Conservation (phyloP, 495 filamentous ascomycete species). For the Podospora sp. region DNA sequence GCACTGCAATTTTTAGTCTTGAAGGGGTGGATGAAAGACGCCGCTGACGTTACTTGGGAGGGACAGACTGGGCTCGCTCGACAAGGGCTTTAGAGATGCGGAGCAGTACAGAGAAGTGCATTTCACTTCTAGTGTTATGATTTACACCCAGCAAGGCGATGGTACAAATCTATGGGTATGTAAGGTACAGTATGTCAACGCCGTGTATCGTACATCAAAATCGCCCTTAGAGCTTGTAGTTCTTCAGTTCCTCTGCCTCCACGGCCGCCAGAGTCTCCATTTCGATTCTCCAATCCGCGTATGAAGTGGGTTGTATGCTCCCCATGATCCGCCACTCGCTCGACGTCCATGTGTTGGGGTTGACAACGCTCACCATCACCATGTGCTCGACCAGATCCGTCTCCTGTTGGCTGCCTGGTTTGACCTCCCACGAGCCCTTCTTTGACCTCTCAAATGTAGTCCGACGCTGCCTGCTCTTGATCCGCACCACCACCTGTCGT, state of each 20-base stretch:
- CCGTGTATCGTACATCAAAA: background rate
- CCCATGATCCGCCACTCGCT: slow-evolving; percentile 79
- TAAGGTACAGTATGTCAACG: background rate
- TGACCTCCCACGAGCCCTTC: slow-evolving; percentile 29
- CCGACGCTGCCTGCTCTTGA: slow-evolving; percentile 68
- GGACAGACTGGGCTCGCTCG: too few species aligned
- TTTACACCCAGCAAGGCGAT: background rate
- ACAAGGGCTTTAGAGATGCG: too few species aligned
- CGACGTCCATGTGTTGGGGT: slow-evolving; percentile 52
- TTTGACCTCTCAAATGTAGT: slow-evolving; percentile 38
- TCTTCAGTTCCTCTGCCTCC: slow-evolving; percentile 6
- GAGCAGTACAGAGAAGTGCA: too few species aligned
- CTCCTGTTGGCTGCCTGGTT: slow-evolving; percentile 55
- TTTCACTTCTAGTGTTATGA: background rate
- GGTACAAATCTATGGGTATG: background rate
- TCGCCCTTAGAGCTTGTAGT: background rate
- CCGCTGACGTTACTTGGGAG: too few species aligned
- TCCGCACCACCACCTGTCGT: slow-evolving; percentile 73
- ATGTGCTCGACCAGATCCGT: slow-evolving; percentile 75
- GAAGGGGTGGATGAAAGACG: too few species aligned
- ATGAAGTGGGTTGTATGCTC: slow-evolving; percentile 61
- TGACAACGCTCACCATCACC: slow-evolving; percentile 67
- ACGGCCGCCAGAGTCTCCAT: slow-evolving; percentile 18
- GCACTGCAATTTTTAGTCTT: too few species aligned
- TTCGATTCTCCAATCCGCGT: slow-evolving; percentile 46